These are phyloP conservation scores for Dictyophora rubrovolvata DNA, from an alignment of 768 basidiomycete species.

Conservation along the genomic window DNA sequence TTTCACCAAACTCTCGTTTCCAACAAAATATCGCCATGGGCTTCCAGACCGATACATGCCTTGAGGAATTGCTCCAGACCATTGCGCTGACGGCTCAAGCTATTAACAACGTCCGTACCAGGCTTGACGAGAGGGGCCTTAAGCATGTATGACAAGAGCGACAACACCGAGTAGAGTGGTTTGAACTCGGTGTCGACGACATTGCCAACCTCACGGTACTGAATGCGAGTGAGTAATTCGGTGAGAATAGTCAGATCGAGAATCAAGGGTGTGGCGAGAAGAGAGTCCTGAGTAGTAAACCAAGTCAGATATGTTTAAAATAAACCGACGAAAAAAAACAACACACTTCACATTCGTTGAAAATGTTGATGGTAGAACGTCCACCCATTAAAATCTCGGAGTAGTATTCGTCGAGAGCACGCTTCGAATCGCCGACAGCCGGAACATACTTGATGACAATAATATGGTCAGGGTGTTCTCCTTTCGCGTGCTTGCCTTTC, in stretches of 20 bases:
- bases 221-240: conserved; percentile 86
- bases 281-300: conserved; percentile 62
- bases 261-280: conserved; percentile 93
- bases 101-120: conserved; percentile 90
- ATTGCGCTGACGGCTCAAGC: conserved; percentile 87
- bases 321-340: not conserved
- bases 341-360: conserved; percentile 91
- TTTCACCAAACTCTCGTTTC: conserved; percentile 82
- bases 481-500: conserved; percentile 51
- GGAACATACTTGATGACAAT: conserved; percentile 97
- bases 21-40: conserved; percentile 73
- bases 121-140: conserved; percentile 97
- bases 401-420: conserved; percentile 99
- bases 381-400: conserved; percentile 97
- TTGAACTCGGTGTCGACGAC: conserved; percentile 55
- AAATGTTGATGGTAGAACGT: conserved; percentile 87
- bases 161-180: conserved; percentile 84
- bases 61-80: conserved; percentile 91
- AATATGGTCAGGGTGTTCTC: conserved; percentile 96
- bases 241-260: conserved; percentile 88
- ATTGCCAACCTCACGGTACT: conserved; percentile 55
- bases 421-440: conserved; percentile 93
- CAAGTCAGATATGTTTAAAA: conserved; percentile 12
- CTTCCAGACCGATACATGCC: conserved; percentile 85
- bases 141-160: conserved; percentile 92